Conservation (phyloP, 2,329 filamentous ascomycete species). For the Davidsoniella australis region DNA sequence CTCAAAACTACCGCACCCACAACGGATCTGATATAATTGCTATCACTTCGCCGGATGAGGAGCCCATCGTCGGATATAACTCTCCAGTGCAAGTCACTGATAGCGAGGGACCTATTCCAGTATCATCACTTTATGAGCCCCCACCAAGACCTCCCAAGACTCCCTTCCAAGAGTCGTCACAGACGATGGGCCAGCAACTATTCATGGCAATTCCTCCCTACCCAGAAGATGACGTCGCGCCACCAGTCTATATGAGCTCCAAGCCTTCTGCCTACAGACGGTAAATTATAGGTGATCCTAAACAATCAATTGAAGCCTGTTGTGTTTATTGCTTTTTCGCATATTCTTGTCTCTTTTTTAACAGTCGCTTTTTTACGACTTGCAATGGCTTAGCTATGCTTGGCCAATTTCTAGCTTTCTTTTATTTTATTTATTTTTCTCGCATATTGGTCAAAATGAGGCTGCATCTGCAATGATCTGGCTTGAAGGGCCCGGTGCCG, state of each 20-base stretch:
- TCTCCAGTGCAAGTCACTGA: slow-evolving; percentile 11
- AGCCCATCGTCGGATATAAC: slow-evolving; percentile 20
- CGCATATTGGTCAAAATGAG: neutral
- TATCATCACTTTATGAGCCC: slow-evolving; percentile 25
- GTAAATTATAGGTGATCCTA: slow-evolving; percentile 17
- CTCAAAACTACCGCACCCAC: slow-evolving; percentile 39
- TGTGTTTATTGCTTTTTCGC: neutral
- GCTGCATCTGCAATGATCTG: slow-evolving; percentile 44
- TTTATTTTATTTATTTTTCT: neutral
- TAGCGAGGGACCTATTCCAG: slow-evolving; percentile 7
- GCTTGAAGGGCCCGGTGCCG: slow-evolving; percentile 32
- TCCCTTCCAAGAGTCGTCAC: slow-evolving; percentile 37
- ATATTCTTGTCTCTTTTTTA: neutral
- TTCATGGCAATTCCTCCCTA: slow-evolving; percentile 44
- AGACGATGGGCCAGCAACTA: neutral
- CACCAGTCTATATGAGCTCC: slow-evolving; percentile 65
- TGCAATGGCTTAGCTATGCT: neutral
- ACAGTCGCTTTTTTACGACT: neutral
- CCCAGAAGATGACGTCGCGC: slow-evolving; percentile 54
- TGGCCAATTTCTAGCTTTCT: neutral
- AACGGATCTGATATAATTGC: slow-evolving; percentile 51
- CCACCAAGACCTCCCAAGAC: slow-evolving; percentile 66
- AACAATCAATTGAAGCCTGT: neutral
- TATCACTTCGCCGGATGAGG: slow-evolving; percentile 42
- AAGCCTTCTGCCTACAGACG: slow-evolving; percentile 53